Conservation (phyloP, 345 rosid genomes). For the Eucalyptus grandis region DNA sequence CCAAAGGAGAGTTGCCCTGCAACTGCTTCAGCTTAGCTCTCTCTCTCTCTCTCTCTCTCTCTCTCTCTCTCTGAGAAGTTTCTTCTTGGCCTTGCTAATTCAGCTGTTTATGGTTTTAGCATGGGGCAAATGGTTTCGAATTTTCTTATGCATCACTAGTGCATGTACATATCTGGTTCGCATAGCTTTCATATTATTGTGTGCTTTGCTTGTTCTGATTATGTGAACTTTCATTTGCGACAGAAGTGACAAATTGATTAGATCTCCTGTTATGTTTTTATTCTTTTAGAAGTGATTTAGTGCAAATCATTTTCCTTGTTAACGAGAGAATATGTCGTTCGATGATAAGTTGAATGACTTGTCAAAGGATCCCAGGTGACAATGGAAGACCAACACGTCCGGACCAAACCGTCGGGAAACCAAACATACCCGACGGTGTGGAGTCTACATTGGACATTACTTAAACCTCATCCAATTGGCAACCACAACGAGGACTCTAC, state of each 20-base stretch:
- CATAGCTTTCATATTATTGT: not conserved
- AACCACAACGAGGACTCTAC: not conserved
- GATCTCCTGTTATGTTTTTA: not conserved
- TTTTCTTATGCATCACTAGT: not conserved
- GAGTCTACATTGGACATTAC: not conserved
- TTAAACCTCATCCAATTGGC: not conserved
- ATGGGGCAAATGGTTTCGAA: not conserved
- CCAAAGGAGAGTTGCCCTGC: conserved; percentile 48
- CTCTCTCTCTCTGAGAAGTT: not conserved
- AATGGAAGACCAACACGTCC: not conserved
- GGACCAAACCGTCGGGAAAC: not conserved
- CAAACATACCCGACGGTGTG: not conserved
- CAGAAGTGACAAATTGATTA: not conserved
- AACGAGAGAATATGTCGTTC: not conserved
- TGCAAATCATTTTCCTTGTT: not conserved
- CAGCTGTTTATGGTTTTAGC: not conserved
- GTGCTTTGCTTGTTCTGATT: not conserved
- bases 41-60: not conserved
- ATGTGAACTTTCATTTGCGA: not conserved
- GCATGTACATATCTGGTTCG: not conserved
- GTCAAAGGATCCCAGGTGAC: not conserved
- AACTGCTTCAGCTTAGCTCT: not conserved
- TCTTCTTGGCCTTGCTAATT: not conserved
- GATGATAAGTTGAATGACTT: not conserved
- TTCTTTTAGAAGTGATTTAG: not conserved